phyloP scores from a whole-genome alignment of 805 yeast species.

The Hagleromyces aurorensis region DNA sequence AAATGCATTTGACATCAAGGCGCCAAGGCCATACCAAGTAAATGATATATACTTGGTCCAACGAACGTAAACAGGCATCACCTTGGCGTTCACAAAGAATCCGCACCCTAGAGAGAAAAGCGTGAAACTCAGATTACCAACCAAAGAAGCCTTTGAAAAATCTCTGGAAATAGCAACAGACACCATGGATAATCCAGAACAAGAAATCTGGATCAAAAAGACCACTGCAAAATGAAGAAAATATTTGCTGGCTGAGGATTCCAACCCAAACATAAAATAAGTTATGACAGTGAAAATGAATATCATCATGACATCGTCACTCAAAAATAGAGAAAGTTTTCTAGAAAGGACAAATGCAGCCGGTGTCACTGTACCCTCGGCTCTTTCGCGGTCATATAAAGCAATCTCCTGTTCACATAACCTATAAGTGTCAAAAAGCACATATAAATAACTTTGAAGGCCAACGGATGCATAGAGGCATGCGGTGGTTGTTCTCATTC shows the following conservation, averaged over 20 bases:
- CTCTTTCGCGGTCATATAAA: conserved; percentile 57
- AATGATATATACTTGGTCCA: conserved; percentile 77
- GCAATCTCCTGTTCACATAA: conserved; percentile 47
- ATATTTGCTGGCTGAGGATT: conserved; percentile 43
- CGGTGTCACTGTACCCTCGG: conserved; percentile 59
- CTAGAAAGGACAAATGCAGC: conserved; percentile 61
- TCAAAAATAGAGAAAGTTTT: conserved; percentile 52
- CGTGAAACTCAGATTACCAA: conserved; percentile 59
- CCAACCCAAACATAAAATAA: conserved; percentile 71
- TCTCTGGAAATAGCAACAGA: conserved; percentile 51
- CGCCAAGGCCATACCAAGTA: conserved; percentile 75
- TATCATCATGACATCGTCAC: conserved; percentile 64
- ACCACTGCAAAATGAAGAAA: conserved; percentile 55
- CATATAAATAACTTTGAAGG: conserved; percentile 46
- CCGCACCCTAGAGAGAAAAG: conserved; percentile 76
- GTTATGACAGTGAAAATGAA: conserved; percentile 52
- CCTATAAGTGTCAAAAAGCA: conserved; percentile 52
- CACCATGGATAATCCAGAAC: conserved; percentile 24
- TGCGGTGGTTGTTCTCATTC: conserved; percentile 53
- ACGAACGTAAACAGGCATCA: conserved; percentile 77
- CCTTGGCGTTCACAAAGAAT: conserved; percentile 61
- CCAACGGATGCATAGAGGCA: conserved; percentile 46
- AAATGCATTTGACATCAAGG: conserved; percentile 55
- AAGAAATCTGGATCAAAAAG: conserved; percentile 45
- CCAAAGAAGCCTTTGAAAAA: conserved; percentile 51